Evolutionary conservation across 345 rosid species (phyloP).

Genomic region (Schrenkiella parvula): DNA sequence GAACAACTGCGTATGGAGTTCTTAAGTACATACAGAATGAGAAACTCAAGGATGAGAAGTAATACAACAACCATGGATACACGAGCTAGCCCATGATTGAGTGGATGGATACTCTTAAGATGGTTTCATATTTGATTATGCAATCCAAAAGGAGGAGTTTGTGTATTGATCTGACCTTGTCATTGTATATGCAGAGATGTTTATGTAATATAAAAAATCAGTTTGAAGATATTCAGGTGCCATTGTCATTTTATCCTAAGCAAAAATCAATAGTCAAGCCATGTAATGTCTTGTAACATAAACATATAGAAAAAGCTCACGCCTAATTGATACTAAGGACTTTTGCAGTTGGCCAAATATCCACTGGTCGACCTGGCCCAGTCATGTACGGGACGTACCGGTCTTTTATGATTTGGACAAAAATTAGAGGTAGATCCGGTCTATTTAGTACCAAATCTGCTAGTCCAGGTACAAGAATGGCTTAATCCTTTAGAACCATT

Average conservation of each 20-base stretch:
- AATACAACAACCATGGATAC: not conserved
- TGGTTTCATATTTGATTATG: not conserved
- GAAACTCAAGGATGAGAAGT: constrained; percentile 53
- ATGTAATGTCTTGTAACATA: not conserved
- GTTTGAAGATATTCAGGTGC: not conserved
- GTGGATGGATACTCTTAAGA: not conserved
- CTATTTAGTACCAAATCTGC: too few species aligned
- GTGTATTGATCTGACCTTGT: constrained; percentile 6
- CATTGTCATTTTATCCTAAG: not conserved
- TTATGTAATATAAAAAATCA: not conserved
- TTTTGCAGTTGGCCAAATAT: not conserved
- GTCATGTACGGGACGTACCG: not conserved
- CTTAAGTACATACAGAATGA: constrained; percentile 79
- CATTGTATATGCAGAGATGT: constrained; percentile 12
- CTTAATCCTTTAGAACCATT: not conserved
- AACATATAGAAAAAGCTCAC: not conserved
- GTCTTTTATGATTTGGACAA: not conserved
- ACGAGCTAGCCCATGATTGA: not conserved
- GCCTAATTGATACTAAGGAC: not conserved
- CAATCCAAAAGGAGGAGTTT: not conserved
- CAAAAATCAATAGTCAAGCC: not conserved
- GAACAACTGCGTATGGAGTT: constrained; percentile 60
- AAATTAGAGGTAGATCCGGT: not conserved
- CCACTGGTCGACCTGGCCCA: not conserved
- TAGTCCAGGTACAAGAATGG: too few species aligned